Conservation (phyloP, 2,329 filamentous ascomycete species). For the Hypoxylon sp. region DNA sequence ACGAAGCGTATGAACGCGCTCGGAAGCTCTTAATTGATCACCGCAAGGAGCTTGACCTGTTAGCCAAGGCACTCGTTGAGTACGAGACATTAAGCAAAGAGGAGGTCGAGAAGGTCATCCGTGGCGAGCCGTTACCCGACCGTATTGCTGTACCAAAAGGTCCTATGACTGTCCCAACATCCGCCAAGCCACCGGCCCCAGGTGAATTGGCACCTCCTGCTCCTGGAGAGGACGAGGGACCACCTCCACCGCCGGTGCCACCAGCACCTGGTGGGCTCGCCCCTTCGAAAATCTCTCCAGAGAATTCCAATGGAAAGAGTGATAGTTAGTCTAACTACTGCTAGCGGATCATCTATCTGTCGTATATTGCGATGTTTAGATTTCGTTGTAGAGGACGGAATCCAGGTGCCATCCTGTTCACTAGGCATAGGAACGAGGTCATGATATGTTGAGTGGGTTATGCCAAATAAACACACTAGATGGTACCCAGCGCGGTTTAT, state of each 20-base stretch:
- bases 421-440: constrained; percentile 11
- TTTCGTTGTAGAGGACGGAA: constrained; percentile 8
- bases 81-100: constrained; percentile 93
- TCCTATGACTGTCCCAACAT: constrained; percentile 77
- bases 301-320: constrained; percentile 5
- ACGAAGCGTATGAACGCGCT: constrained; percentile 84
- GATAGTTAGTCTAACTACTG: constrained; percentile 17
- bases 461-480: constrained; percentile 7
- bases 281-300: constrained; percentile 19
- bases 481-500: constrained; percentile 7
- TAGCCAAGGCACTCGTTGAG: constrained; percentile 91
- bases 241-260: constrained; percentile 48
- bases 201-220: constrained; percentile 44
- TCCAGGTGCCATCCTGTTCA: background rate
- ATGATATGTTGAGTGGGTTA: constrained; percentile 10
- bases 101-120: constrained; percentile 91
- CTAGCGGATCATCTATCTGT: background rate
- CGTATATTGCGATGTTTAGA: background rate
- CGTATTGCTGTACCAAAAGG: constrained; percentile 73
- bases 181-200: constrained; percentile 46
- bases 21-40: constrained; percentile 78
- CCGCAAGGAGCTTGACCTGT: constrained; percentile 85
- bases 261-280: constrained; percentile 48
- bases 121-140: constrained; percentile 83
- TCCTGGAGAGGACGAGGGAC: constrained; percentile 38